Percentiles rank a stretch among this genome's conserved stretches.
These are phyloP conservation scores for Esteya vermicola DNA, from an alignment of 2,329 filamentous ascomycete species.

Conservation along the genomic window DNA sequence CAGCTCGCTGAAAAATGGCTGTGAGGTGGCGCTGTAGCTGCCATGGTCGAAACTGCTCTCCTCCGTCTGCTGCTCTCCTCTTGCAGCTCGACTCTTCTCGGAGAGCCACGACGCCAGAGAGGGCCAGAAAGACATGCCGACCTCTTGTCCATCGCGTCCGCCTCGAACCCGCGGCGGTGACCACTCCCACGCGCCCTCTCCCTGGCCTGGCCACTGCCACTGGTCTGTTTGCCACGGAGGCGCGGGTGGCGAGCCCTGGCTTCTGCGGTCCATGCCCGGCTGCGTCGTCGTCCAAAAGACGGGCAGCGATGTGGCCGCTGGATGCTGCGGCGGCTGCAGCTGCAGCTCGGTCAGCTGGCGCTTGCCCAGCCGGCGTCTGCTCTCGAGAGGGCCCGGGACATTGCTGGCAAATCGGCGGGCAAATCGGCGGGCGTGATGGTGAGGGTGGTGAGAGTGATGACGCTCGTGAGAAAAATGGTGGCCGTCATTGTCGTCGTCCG, in stretches of 20 bases:
- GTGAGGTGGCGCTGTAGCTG: neutral
- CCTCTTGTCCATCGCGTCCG: too few species aligned
- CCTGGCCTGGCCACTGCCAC: too few species aligned
- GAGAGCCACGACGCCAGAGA: conserved; percentile 18
- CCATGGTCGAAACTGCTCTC: neutral
- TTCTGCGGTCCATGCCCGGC: too few species aligned
- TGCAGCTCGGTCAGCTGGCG: conserved; percentile 38
- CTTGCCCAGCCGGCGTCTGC: conserved; percentile 35
- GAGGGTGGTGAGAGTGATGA: neutral
- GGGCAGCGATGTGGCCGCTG: neutral
- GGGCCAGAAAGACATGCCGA: too few species aligned
- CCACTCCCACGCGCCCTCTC: too few species aligned
- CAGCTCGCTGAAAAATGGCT: conserved; percentile 4
- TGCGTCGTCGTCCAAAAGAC: conserved; percentile 12
- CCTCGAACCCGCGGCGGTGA: too few species aligned
- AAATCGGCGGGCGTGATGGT: conserved; percentile 10
- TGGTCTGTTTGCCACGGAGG: too few species aligned
- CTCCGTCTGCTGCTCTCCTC: neutral
- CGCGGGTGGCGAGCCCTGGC: too few species aligned
- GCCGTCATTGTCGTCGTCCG: too few species aligned
- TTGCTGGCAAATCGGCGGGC: conserved; percentile 21
- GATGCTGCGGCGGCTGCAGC: conserved; percentile 18
- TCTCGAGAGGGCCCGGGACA: conserved; percentile 39
- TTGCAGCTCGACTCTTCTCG: conserved; percentile 13
- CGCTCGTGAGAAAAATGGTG: conserved; percentile 1